Conservation (phyloP, 148 eudicot genomes). For the Selenicereus undatus region DNA sequence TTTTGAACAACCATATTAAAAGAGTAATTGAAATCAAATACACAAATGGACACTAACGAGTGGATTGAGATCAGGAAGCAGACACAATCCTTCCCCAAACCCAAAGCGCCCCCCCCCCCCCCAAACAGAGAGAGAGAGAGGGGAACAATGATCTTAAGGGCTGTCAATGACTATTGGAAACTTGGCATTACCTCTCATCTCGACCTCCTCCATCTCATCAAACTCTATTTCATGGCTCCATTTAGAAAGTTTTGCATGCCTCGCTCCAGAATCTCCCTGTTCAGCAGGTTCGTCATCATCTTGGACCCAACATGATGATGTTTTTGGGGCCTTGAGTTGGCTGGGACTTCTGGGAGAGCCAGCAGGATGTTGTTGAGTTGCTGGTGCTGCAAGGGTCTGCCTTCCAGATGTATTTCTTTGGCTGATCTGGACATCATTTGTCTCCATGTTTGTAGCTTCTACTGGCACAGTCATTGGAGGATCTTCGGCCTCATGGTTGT, state of each 20-base stretch:
- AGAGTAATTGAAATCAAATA: too few species aligned
- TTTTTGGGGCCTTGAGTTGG: constrained; percentile 17
- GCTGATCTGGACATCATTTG: constrained; percentile 7
- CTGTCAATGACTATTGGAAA: not conserved
- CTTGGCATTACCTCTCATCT: constrained; percentile 33
- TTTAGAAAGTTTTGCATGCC: constrained; percentile 11
- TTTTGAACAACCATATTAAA: too few species aligned
- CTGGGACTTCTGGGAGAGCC: constrained; percentile 8
- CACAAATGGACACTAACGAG: too few species aligned
- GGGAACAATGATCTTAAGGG: not conserved
- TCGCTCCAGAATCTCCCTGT: constrained; percentile 1
- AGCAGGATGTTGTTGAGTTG: constrained; percentile 12
- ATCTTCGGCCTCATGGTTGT: constrained; percentile 13
- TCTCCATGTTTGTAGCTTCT: not conserved
- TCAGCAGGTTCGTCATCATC: constrained; percentile 25
- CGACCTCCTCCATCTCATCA: constrained; percentile 36
- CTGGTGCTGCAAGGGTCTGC: constrained; percentile 12
- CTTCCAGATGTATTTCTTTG: constrained; percentile 16
- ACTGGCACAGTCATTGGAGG: not conserved
- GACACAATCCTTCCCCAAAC: not conserved
- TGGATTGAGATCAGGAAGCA: not conserved
- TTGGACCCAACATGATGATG: constrained; percentile 12
- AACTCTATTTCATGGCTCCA: constrained; percentile 31
- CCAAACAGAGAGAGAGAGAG: too few species aligned
- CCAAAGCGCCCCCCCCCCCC: not conserved